Evolutionary conservation across 768 basidiomycete genomes (phyloP).

Genomic region (Boletus subcaerulescens): DNA sequence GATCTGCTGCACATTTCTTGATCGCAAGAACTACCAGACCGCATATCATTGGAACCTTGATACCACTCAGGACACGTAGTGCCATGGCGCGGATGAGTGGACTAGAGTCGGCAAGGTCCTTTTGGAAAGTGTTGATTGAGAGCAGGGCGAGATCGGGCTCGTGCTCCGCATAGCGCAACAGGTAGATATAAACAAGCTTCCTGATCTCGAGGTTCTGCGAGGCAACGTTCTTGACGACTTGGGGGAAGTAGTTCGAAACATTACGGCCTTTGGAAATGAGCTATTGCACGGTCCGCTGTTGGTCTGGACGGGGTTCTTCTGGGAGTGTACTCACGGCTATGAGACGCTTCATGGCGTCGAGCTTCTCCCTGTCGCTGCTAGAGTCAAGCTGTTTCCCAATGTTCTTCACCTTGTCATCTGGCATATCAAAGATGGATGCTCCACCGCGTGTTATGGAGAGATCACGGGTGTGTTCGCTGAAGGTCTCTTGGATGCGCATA

Average conservation of each 20-base stretch:
- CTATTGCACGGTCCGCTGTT: constrained; percentile 36
- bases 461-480: constrained; percentile 79
- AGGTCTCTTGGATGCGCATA: constrained; percentile 77
- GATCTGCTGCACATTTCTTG: constrained; percentile 87
- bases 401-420: constrained; percentile 81
- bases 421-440: constrained; percentile 58
- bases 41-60: constrained; percentile 86
- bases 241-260: constrained; percentile 91
- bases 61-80: constrained; percentile 86
- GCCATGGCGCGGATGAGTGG: constrained; percentile 97
- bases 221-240: constrained; percentile 96
- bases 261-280: constrained; percentile 91
- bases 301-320: background rate
- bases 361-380: constrained; percentile 81
- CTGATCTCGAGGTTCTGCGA: constrained; percentile 90
- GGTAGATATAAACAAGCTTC: constrained; percentile 97
- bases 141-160: constrained; percentile 94
- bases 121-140: constrained; percentile 98
- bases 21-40: constrained; percentile 84
- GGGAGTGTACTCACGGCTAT: constrained; percentile 67
- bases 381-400: constrained; percentile 87
- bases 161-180: constrained; percentile 87
- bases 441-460: constrained; percentile 55
- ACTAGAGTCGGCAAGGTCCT: constrained; percentile 87
- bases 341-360: constrained; percentile 93